Conservation (phyloP, 1,284 basidiomycete genomes). For the Cryptococcus amylolentus region DNA sequence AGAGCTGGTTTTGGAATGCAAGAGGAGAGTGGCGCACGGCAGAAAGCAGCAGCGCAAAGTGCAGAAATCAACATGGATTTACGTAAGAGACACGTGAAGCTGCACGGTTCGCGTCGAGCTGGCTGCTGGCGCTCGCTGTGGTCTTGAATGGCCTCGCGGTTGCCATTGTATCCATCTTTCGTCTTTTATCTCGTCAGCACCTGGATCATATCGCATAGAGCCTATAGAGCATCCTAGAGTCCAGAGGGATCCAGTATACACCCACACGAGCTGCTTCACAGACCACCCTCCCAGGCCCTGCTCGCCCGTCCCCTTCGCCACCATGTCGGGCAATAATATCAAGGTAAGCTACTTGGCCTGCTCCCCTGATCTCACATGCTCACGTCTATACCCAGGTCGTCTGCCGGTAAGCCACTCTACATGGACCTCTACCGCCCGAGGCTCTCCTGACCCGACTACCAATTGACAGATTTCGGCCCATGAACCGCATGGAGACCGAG, state of each 20-base stretch:
- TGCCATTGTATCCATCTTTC: no score
- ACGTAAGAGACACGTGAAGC: no score
- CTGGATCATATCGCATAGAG: no score
- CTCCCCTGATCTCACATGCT: conserved; percentile 2
- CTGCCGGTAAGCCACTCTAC: conserved; percentile 65
- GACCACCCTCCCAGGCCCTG: background rate
- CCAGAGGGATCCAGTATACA: background rate
- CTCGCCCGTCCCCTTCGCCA: background rate
- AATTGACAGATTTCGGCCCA: conserved; percentile 77
- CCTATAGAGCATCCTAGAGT: background rate
- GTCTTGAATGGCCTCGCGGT: no score
- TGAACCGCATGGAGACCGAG: conserved; percentile 85
- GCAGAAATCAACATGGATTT: no score
- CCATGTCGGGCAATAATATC: conserved; percentile 52
- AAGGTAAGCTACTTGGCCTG: conserved; percentile 34
- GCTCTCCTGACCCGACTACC: background rate
- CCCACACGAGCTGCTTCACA: background rate
- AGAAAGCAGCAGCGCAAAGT: background rate
- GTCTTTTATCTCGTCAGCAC: no score
- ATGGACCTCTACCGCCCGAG: background rate
- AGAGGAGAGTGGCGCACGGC: background rate
- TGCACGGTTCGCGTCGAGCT: no score
- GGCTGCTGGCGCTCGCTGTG: no score
- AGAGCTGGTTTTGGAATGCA: background rate
- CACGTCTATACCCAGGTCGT: conserved; percentile 61